Evolutionary conservation across 192 early-diverging fungal species (phyloP).

Genomic region (Coemansia aciculifera): DNA sequence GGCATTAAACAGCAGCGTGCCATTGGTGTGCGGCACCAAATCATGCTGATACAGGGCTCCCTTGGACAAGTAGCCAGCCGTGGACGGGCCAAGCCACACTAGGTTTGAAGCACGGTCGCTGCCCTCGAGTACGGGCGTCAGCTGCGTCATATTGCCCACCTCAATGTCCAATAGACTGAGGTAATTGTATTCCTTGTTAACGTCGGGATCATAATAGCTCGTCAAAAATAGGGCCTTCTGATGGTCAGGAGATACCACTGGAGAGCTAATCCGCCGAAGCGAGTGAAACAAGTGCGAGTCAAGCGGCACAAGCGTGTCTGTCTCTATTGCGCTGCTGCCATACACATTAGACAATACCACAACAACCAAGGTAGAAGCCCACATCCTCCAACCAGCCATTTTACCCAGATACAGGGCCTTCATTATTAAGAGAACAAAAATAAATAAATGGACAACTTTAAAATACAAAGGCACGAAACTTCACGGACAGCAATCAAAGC

Average conservation of each 20-base stretch:
- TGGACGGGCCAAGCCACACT: slow-evolving; percentile 23
- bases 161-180: slow-evolving; percentile 23
- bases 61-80: slow-evolving; percentile 20
- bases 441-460: background rate
- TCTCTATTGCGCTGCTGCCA: background rate
- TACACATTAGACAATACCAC: slow-evolving; percentile 11
- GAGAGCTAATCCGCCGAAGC: slow-evolving; percentile 25
- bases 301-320: slow-evolving; percentile 10
- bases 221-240: slow-evolving; percentile 28
- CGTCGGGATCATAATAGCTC: slow-evolving; percentile 22
- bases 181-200: slow-evolving; percentile 23
- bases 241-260: slow-evolving; percentile 37
- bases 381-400: slow-evolving; percentile 24
- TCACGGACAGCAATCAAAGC: background rate
- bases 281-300: slow-evolving; percentile 33
- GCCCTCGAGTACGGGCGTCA: slow-evolving; percentile 18
- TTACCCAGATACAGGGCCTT: background rate
- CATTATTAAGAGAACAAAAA: slow-evolving; percentile 36
- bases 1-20: slow-evolving; percentile 20
- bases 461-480: background rate
- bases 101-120: slow-evolving; percentile 20
- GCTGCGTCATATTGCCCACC: slow-evolving; percentile 27
- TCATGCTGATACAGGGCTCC: slow-evolving; percentile 31
- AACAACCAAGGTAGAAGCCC: slow-evolving; percentile 26
- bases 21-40: slow-evolving; percentile 27